Conservation (phyloP, 371 early-diverging fungal genomes). For the Smittium culicis region DNA sequence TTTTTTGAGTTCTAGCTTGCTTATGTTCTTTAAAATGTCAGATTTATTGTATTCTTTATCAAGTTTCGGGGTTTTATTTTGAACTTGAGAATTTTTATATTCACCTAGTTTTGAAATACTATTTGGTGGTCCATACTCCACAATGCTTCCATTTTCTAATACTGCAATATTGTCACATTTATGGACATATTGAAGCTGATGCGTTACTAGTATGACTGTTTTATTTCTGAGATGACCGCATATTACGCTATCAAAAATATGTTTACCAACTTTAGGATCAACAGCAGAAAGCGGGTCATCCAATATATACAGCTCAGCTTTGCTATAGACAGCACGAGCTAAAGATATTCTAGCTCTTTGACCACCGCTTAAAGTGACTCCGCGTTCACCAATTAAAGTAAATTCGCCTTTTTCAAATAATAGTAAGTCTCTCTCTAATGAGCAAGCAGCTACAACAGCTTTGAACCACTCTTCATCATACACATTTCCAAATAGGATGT, state of each 20-base stretch:
- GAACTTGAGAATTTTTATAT: no score
- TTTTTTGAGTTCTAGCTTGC: no score
- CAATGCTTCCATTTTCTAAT: constrained; percentile 53
- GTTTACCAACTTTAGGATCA: constrained; percentile 76
- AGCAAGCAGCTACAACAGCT: constrained; percentile 31
- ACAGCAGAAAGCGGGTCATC: constrained; percentile 84
- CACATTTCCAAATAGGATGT: constrained; percentile 41
- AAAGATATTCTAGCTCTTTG: constrained; percentile 43
- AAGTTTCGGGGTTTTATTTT: no score
- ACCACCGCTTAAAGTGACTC: constrained; percentile 47
- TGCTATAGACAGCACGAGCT: constrained; percentile 64
- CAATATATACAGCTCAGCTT: constrained; percentile 63
- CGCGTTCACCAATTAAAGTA: constrained; percentile 42
- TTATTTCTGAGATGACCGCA: constrained; percentile 67
- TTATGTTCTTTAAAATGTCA: neutral
- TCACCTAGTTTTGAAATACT: no score
- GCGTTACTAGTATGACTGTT: constrained; percentile 75
- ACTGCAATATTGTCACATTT: constrained; percentile 51
- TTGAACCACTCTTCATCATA: constrained; percentile 32
- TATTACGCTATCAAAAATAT: constrained; percentile 70
- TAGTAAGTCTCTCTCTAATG: constrained; percentile 40
- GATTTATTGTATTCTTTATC: no score
- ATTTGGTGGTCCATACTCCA: constrained; percentile 62
- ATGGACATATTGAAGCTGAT: constrained; percentile 63
- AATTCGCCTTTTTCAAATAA: constrained; percentile 44